phyloP scores from a whole-genome alignment of 2,329 filamentous ascomycete genomes.

The Zasmidium citrigriseum region DNA sequence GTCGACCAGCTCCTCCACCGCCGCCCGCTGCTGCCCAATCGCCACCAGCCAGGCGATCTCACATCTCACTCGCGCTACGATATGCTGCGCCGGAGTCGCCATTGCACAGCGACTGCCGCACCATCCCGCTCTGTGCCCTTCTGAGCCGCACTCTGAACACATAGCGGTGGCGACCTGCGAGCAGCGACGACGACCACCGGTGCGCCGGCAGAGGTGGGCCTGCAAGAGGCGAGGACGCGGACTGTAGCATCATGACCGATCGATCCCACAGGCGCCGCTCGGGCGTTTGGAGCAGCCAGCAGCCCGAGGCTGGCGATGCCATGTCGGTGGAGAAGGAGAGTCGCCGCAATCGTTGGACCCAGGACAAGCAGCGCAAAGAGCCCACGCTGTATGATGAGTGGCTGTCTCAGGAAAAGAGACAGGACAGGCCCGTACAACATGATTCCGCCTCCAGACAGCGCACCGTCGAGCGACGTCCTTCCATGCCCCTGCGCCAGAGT shows the following conservation, averaged over 20 bases:
- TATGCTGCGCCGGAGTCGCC: conserved; percentile 7
- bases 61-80: neutral
- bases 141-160: neutral
- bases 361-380: conserved; percentile 28
- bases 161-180: neutral
- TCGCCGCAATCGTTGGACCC: conserved; percentile 18
- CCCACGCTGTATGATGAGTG: conserved; percentile 36
- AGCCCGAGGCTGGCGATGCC: conserved; percentile 10
- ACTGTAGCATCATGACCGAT: conserved; percentile 13
- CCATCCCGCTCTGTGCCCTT: conserved; percentile 2
- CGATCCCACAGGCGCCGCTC: conserved; percentile 22
- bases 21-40: neutral
- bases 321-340: conserved; percentile 15
- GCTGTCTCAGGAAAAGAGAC: conserved; percentile 25
- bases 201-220: neutral
- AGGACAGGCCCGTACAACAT: conserved; percentile 1
- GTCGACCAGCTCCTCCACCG: neutral
- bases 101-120: conserved; percentile 6
- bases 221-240: neutral
- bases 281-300: conserved; percentile 19
- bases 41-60: neutral
- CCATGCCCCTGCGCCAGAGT: conserved; percentile 24
- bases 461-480: conserved; percentile 18
- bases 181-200: neutral
- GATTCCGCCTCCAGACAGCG: conserved; percentile 13